phyloP scores from a whole-genome alignment of 1,284 basidiomycete species.

The Malassezia vespertilionis region DNA sequence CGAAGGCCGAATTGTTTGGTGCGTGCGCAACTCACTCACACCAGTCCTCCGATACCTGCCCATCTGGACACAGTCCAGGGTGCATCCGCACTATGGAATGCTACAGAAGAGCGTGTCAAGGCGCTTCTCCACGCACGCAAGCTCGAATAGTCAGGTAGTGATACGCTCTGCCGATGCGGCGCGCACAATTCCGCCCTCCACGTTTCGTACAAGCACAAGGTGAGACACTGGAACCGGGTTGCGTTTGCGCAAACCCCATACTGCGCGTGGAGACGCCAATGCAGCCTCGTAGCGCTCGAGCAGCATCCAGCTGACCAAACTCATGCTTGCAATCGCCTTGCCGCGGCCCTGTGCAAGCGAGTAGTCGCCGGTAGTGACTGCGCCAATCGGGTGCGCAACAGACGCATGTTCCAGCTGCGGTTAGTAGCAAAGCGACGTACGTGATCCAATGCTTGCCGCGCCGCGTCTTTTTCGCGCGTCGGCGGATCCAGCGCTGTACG shows the following conservation, averaged over 20 bases:
- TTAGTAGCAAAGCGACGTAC: constrained; percentile 20
- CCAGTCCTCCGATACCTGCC: background rate
- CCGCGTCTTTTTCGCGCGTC: constrained; percentile 6
- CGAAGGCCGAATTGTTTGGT: constrained; percentile 8
- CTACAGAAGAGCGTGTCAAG: constrained; percentile 4
- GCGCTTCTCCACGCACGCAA: background rate
- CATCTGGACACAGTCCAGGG: background rate
- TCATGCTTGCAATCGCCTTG: constrained; percentile 15
- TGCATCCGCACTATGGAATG: constrained; percentile 8
- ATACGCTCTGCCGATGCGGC: background rate
- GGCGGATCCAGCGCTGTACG: constrained; percentile 19
- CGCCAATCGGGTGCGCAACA: constrained; percentile 22
- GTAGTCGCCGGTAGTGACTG: constrained; percentile 31
- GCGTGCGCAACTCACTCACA: background rate
- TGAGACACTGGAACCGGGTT: constrained; percentile 10
- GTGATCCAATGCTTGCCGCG: constrained; percentile 6
- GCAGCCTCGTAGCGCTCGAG: constrained; percentile 7
- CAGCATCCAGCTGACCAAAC: constrained; percentile 18
- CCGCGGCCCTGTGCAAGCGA: constrained; percentile 26
- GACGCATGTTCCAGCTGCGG: constrained; percentile 18
- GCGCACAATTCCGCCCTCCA: constrained; percentile 2
- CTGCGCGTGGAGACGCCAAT: background rate
- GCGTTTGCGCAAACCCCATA: constrained; percentile 14
- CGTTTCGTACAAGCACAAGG: constrained; percentile 14
- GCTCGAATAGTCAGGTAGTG: background rate